Evolutionary conservation across 148 eudicot genomes (phyloP).

Genomic region (Oxyria digyna): DNA sequence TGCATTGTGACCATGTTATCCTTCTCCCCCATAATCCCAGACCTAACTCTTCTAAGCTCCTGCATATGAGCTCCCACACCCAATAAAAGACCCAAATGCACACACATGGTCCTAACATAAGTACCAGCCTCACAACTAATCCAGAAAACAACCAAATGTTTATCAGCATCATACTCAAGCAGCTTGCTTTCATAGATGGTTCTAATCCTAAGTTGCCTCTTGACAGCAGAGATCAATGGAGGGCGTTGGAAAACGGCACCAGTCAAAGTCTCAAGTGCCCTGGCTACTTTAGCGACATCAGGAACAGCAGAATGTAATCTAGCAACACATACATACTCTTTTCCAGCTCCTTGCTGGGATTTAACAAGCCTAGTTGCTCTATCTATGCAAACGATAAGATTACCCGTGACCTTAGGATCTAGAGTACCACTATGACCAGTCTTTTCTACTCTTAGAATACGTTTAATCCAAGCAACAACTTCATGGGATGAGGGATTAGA

Average conservation of each 20-base stretch:
- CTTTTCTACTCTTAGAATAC: conserved; percentile 70
- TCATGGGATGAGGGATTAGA: conserved; percentile 90
- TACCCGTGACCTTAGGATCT: conserved; percentile 92
- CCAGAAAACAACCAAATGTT: conserved; percentile 91
- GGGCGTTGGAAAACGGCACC: conserved; percentile 93
- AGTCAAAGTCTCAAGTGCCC: conserved; percentile 63
- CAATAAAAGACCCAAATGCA: conserved; percentile 78
- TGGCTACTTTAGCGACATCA: conserved; percentile 63
- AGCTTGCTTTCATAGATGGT: conserved; percentile 84
- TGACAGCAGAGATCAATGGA: conserved; percentile 82
- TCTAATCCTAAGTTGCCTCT: conserved; percentile 78
- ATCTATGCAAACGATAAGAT: conserved; percentile 78
- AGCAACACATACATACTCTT: conserved; percentile 90
- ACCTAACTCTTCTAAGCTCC: conserved; percentile 74
- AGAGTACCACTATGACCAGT: conserved; percentile 89
- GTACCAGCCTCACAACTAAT: conserved; percentile 93
- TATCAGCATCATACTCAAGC: conserved; percentile 57
- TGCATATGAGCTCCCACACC: conserved; percentile 97
- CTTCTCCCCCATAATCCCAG: conserved; percentile 85
- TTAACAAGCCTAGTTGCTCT: conserved; percentile 83
- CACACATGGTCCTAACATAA: conserved; percentile 92
- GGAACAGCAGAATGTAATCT: conserved; percentile 64
- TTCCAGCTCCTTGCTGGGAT: conserved; percentile 93
- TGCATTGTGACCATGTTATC: conserved; percentile 97
- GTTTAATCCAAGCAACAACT: conserved; percentile 93